These are phyloP conservation scores for Stephanocyclus meneghinianus DNA, from an alignment of 352 stramenopile genomes.

Conservation along the genomic window DNA sequence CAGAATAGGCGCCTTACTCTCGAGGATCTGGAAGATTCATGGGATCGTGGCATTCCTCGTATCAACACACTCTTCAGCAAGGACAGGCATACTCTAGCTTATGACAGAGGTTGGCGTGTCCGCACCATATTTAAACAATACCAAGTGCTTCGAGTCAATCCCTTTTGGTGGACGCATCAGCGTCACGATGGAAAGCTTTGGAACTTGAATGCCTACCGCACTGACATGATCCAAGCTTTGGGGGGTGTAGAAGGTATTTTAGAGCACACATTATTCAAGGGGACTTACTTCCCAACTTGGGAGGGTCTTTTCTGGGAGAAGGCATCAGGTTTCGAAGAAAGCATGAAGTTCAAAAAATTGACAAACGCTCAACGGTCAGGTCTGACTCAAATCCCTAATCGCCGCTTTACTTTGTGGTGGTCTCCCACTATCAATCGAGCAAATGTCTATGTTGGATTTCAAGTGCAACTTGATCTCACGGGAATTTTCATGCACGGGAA, in stretches of 20 bases:
- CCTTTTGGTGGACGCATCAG: slow-evolving; percentile 98
- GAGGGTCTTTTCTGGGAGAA: slow-evolving; percentile 99
- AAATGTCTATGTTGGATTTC: slow-evolving; percentile 99
- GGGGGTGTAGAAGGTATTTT: slow-evolving; percentile 99
- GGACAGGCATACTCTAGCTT: slow-evolving; percentile 98
- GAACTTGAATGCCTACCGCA: slow-evolving; percentile 99
- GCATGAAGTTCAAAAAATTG: slow-evolving; percentile 96
- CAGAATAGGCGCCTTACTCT: slow-evolving; percentile 98
- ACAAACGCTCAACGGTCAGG: slow-evolving; percentile 99
- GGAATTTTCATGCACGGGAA: slow-evolving; percentile 99
- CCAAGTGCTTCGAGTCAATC: slow-evolving; percentile 95
- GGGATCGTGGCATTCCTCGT: slow-evolving; percentile 94
- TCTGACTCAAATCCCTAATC: slow-evolving; percentile 99
- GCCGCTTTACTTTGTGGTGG: slow-evolving; percentile 99
- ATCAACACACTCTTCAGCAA: slow-evolving; percentile 87
- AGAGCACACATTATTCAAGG: slow-evolving; percentile 99
- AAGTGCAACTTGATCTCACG: slow-evolving; percentile 99
- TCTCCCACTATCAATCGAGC: slow-evolving; percentile 99
- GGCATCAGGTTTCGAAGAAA: slow-evolving; percentile 90
- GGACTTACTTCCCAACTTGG: slow-evolving; percentile 99
- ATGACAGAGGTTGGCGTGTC: slow-evolving; percentile 99
- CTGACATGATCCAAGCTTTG: slow-evolving; percentile 99
- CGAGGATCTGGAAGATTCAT: slow-evolving; percentile 99
- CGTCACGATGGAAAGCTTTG: slow-evolving; percentile 99
- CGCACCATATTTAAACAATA: slow-evolving; percentile 99